These are phyloP conservation scores for Trichoderma sp. DNA, from an alignment of 2,329 filamentous ascomycete species.

Conservation along the genomic window DNA sequence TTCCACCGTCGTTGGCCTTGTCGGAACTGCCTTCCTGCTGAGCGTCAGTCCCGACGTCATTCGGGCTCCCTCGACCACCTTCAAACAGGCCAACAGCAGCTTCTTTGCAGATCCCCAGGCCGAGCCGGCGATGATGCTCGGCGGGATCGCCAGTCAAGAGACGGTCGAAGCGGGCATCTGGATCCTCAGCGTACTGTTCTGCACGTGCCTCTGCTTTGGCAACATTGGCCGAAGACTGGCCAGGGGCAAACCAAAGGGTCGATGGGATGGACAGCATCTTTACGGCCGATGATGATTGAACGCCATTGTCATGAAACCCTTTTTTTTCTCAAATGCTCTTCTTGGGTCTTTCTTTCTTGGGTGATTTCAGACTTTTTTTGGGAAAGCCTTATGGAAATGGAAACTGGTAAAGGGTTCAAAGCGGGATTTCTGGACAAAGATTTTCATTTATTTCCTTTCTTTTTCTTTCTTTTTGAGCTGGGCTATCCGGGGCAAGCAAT, in stretches of 20 bases:
- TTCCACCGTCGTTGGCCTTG: conserved; percentile 67
- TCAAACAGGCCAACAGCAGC: conserved; percentile 28
- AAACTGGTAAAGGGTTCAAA: neutral
- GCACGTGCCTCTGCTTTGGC: conserved; percentile 91
- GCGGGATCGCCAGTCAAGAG: conserved; percentile 58
- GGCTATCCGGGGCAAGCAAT: neutral
- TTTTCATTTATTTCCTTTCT: neutral
- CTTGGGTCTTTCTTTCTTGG: neutral
- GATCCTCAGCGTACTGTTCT: conserved; percentile 92
- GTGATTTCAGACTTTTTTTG: too few relatives aligned
- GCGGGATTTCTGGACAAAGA: neutral
- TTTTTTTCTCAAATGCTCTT: neutral
- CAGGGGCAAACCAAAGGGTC: conserved; percentile 41
- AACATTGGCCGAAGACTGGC: conserved; percentile 84
- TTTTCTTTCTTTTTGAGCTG: neutral
- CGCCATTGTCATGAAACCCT: neutral
- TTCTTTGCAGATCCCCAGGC: neutral
- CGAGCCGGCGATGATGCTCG: conserved; percentile 33
- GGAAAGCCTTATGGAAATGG: neutral
- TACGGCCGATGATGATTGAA: neutral
- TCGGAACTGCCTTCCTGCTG: conserved; percentile 71
- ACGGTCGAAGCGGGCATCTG: conserved; percentile 74
- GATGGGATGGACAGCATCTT: conserved; percentile 44
- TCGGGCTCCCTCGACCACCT: conserved; percentile 58
- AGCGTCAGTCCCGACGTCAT: conserved; percentile 75